Percentiles rank a stretch among this genome's conserved stretches.
Conservation (phyloP, 331 rosid species). For the Dryas integrifolia region DNA sequence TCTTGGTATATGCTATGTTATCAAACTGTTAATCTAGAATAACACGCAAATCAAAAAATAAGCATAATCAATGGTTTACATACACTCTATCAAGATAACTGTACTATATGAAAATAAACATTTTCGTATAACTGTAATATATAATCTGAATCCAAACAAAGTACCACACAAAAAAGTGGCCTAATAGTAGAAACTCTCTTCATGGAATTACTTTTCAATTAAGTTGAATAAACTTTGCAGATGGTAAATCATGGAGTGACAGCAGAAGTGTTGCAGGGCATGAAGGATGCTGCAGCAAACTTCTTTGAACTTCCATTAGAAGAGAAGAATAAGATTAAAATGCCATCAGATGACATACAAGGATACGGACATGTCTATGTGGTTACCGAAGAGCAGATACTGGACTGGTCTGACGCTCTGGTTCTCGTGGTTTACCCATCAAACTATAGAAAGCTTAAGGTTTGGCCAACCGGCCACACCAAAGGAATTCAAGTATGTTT, state of each 20-base stretch:
- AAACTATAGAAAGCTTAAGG: slow-evolving; percentile 11
- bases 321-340: slow-evolving; percentile 34
- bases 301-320: slow-evolving; percentile 33
- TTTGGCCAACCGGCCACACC: slow-evolving; percentile 40
- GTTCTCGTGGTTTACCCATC: slow-evolving; percentile 22
- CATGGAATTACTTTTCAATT: not conserved
- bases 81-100: too few relatives aligned
- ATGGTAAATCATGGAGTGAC: slow-evolving; percentile 35
- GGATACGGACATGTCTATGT: slow-evolving; percentile 35
- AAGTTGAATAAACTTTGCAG: slow-evolving; percentile 6
- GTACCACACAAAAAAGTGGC: not conserved
- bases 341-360: slow-evolving; percentile 31
- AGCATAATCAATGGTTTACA: too few relatives aligned
- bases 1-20: too few relatives aligned
- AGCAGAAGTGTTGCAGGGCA: slow-evolving; percentile 22
- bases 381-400: slow-evolving; percentile 34
- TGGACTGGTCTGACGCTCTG: slow-evolving; percentile 34
- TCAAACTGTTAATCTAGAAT: too few relatives aligned
- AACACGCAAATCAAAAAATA: rapidly evolving
- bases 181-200: not conserved
- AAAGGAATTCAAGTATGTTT: slow-evolving; percentile 27
- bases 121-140: too few relatives aligned
- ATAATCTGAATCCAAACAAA: not conserved
- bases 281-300: slow-evolving; percentile 21
- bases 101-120: too few relatives aligned